These are phyloP conservation scores for Tuber aestivum DNA, from an alignment of 495 filamentous ascomycete genomes.

Conservation along the genomic window DNA sequence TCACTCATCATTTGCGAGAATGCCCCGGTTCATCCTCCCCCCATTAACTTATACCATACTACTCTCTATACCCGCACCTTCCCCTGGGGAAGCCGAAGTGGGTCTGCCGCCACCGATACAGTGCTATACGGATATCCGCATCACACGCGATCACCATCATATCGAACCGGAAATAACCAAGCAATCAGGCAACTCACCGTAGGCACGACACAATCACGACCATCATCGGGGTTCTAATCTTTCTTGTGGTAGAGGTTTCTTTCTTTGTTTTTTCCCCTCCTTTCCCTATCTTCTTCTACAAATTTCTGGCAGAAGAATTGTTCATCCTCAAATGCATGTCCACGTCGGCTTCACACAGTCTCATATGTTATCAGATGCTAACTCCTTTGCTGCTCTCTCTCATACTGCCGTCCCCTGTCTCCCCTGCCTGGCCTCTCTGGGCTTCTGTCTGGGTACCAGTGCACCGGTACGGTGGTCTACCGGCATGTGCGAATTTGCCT, in stretches of 20 bases:
- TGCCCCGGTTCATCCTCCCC: background rate
- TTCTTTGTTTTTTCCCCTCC: background rate
- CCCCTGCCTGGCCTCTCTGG: background rate
- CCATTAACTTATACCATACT: background rate
- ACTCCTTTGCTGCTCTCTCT: background rate
- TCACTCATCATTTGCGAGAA: background rate
- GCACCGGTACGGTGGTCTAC: background rate
- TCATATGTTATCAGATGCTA: background rate
- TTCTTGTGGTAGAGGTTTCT: background rate
- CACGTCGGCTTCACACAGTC: conserved; percentile 1
- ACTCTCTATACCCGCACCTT: background rate
- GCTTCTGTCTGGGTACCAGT: background rate
- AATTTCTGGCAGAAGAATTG: background rate
- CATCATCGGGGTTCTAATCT: background rate
- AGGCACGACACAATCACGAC: conserved; percentile 7
- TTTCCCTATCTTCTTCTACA: background rate
- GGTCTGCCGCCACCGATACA: conserved; percentile 4
- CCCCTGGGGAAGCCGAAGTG: background rate
- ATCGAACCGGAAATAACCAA: conserved; percentile 6
- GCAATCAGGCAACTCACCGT: conserved; percentile 13
- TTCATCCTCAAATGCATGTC: conserved; percentile 5
- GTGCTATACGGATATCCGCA: conserved; percentile 35
- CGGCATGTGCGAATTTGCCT: background rate
- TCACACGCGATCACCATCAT: conserved; percentile 35
- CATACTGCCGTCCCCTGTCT: background rate